phyloP scores from a whole-genome alignment of 1,284 basidiomycete genomes.

The Malassezia vespertilionis region DNA sequence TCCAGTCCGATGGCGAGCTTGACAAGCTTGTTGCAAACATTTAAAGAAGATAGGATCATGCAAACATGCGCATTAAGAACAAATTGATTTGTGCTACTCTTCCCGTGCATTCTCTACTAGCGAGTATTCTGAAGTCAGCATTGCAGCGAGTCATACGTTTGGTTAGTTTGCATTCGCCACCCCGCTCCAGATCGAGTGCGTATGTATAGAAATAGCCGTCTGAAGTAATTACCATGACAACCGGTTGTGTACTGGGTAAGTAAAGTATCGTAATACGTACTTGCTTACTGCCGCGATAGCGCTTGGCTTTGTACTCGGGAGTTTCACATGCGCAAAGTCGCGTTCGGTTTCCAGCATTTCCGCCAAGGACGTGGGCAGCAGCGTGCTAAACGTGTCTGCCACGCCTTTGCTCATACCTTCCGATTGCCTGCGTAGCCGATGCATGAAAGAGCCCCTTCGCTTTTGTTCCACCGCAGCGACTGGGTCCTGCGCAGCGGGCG shows the following conservation, averaged over 20 bases:
- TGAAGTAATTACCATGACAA: constrained; percentile 91
- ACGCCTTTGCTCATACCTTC: constrained; percentile 47
- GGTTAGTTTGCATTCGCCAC: constrained; percentile 85
- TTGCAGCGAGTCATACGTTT: constrained; percentile 53
- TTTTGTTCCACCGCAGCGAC: constrained; percentile 4
- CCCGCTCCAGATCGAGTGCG: constrained; percentile 86
- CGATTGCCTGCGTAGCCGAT: constrained; percentile 55
- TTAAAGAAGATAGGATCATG: neutral
- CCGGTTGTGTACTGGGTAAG: constrained; percentile 60
- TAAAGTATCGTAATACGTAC: neutral
- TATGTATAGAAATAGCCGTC: constrained; percentile 94
- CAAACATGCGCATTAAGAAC: no score
- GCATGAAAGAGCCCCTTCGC: neutral
- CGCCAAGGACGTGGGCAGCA: constrained; percentile 77
- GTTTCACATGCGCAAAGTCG: constrained; percentile 82
- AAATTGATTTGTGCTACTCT: neutral
- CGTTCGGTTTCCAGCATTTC: constrained; percentile 95
- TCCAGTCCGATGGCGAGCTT: constrained; percentile 42
- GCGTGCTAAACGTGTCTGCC: constrained; percentile 63
- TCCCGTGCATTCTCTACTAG: neutral
- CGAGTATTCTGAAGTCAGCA: constrained; percentile 5
- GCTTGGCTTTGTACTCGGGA: constrained; percentile 64
- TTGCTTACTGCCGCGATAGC: constrained; percentile 42
- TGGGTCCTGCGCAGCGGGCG: neutral
- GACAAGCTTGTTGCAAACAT: constrained; percentile 35